Conservation (phyloP, 306 rosid genomes). For the Crotalaria pallida region DNA sequence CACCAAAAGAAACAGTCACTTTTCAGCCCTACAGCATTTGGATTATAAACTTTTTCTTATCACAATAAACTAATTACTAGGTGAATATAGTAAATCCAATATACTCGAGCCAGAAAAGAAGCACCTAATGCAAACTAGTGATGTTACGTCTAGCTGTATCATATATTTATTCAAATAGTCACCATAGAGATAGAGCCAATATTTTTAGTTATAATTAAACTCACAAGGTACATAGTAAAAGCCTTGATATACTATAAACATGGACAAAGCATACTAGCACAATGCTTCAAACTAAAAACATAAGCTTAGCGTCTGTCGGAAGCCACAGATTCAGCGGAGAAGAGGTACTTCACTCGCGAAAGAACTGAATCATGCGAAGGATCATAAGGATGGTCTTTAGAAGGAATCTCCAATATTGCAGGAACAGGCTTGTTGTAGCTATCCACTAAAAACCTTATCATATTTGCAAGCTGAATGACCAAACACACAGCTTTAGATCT, state of each 20-base stretch:
- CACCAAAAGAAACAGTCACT: background rate
- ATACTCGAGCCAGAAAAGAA: background rate
- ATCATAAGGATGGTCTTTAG: conserved; percentile 80
- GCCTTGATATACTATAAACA: background rate
- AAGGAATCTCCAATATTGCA: conserved; percentile 74
- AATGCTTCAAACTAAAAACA: background rate
- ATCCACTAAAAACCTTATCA: conserved; percentile 71
- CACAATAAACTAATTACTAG: background rate
- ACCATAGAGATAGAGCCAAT: background rate
- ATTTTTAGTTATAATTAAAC: background rate
- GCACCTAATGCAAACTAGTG: background rate
- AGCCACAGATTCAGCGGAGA: conserved; percentile 73
- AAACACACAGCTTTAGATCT: background rate
- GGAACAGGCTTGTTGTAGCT: conserved; percentile 77
- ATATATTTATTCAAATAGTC: conserved; percentile 6
- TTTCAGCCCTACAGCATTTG: background rate
- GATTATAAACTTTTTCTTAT: background rate
- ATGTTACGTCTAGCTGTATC: background rate
- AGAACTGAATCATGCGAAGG: conserved; percentile 77
- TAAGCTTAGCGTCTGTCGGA: conserved; percentile 47
- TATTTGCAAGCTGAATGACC: conserved; percentile 61
- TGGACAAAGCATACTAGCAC: background rate
- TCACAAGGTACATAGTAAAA: background rate
- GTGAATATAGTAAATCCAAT: background rate
- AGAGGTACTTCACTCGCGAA: conserved; percentile 72